Base-by-base conservation (phyloP, 2,329 filamentous ascomycete species). In the Fusarium sp. region DNA sequence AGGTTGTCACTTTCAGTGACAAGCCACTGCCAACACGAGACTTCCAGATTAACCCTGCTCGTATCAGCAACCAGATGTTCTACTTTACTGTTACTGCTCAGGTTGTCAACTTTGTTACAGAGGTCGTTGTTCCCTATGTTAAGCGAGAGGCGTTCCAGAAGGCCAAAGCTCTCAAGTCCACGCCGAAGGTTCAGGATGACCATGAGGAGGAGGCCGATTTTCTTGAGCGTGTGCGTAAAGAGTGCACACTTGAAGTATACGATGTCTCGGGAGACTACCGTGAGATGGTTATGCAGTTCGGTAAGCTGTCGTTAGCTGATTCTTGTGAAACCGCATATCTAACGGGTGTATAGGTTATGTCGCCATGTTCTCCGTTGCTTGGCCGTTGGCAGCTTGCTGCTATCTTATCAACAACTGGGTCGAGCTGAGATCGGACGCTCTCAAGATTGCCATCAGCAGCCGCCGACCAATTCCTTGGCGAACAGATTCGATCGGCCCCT, bases 341-440 rank as follows among this genome's bases (percentile, higher is more conserved):
- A 44, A 70, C 50, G 13, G 28, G 16, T 28, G 49, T 47, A 55
- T 72, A 83, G 93, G 94, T 31, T 98, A 97, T 77, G 85, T 99
- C 1, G 91, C 92, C 0, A 86, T 98, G 11, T 98, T 98, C 79
- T 96, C 93, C 0, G 92, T 96, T 4, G 89, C 97, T 56, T 99
- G 96, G 96, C 96, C 96, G 0, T 83, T 98, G n/a, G 94, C 95
- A 0, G 91, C 92, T 3, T 85, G 93, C 58, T 95, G 92, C 2
- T 98, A 98, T 82, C 82, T 98, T 13, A 83, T 96, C 79, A 98
- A 98, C 82, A 97, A 98, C 81, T 98, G 95, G 94, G 83, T 99
- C 59, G 96, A 98, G 77, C 87, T 98, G 38, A 92, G 96, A 41
- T 93, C 93, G 1, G 96, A 99, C 76, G 94, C 95, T 3, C 87